phyloP scores from a whole-genome alignment of 129 eudicot genomes.

The Flaveria brownii region DNA sequence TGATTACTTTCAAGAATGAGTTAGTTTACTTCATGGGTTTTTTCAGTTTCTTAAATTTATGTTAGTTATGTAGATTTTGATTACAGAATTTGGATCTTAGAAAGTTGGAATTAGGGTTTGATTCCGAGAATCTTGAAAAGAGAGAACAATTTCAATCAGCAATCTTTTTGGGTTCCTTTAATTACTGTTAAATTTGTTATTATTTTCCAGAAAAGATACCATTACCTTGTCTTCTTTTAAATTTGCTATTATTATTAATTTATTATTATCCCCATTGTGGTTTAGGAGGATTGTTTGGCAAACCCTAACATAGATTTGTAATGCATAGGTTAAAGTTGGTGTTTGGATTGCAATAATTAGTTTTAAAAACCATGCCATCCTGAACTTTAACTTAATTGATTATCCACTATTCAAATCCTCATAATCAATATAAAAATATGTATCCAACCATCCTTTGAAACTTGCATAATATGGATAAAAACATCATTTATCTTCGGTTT shows the following conservation, averaged over 20 bases:
- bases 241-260: not conserved
- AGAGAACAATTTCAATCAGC: slow-evolving; percentile 9
- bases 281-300: slow-evolving; percentile 8
- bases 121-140: not conserved
- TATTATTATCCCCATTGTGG: not conserved
- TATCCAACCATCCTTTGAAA: not conserved
- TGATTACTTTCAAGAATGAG: not conserved
- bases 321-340: slow-evolving; percentile 9
- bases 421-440: not conserved
- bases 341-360: slow-evolving; percentile 9
- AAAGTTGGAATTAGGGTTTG: not conserved
- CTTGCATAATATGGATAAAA: not conserved
- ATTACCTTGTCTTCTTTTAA: not conserved
- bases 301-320: slow-evolving; percentile 20
- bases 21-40: slow-evolving; percentile 14
- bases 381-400: not conserved
- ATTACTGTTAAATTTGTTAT: not conserved
- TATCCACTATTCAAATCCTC: not conserved
- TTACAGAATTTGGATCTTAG: slow-evolving; percentile 11
- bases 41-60: slow-evolving; percentile 17
- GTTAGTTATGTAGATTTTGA: slow-evolving; percentile 18
- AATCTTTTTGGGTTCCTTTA: slow-evolving; percentile 9
- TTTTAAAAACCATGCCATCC: not conserved
- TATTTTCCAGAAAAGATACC: not conserved
- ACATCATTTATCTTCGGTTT: not conserved